These are phyloP conservation scores for Smallanthus sonchifolius DNA, from an alignment of 129 eudicot species.

Conservation along the genomic window DNA sequence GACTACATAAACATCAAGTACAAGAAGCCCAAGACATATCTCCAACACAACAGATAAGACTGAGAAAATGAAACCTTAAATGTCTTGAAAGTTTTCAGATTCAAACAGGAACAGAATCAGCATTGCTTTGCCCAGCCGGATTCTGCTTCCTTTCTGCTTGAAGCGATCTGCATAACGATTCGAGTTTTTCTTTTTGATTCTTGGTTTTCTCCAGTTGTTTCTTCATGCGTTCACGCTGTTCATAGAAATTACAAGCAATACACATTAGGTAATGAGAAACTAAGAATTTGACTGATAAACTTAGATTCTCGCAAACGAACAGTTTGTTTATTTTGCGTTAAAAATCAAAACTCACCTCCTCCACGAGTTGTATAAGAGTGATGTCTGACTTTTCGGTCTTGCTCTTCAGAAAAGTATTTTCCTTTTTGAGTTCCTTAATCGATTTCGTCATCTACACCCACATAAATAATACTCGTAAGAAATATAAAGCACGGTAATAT, in stretches of 20 bases:
- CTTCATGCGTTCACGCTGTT: slow-evolving; percentile 88
- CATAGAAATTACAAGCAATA: slow-evolving; percentile 2
- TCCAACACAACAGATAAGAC: slow-evolving; percentile 10
- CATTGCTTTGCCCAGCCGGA: slow-evolving; percentile 31
- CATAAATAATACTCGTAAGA: slow-evolving; percentile 1
- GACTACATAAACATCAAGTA: slow-evolving; percentile 7
- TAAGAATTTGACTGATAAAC: background rate
- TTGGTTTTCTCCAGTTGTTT: slow-evolving; percentile 84
- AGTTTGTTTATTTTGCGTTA: background rate
- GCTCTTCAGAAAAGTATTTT: slow-evolving; percentile 74
- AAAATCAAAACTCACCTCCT: slow-evolving; percentile 59
- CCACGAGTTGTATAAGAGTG: slow-evolving; percentile 83
- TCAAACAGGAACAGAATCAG: slow-evolving; percentile 41
- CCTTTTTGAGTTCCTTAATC: slow-evolving; percentile 85
- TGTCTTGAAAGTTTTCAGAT: background rate
- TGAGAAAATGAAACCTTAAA: slow-evolving; percentile 13
- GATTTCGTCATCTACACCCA: slow-evolving; percentile 81
- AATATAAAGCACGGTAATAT: slow-evolving; percentile 1
- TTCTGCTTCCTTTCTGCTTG: slow-evolving; percentile 88
- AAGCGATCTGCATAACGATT: slow-evolving; percentile 82
- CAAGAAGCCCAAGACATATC: background rate
- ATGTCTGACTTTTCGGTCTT: slow-evolving; percentile 84
- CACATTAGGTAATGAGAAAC: background rate
- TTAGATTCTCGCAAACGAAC: background rate
- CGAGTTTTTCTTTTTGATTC: slow-evolving; percentile 90